Evolutionary conservation across 768 basidiomycete genomes (phyloP).

Genomic region (Hemileccinum rubropunctum): DNA sequence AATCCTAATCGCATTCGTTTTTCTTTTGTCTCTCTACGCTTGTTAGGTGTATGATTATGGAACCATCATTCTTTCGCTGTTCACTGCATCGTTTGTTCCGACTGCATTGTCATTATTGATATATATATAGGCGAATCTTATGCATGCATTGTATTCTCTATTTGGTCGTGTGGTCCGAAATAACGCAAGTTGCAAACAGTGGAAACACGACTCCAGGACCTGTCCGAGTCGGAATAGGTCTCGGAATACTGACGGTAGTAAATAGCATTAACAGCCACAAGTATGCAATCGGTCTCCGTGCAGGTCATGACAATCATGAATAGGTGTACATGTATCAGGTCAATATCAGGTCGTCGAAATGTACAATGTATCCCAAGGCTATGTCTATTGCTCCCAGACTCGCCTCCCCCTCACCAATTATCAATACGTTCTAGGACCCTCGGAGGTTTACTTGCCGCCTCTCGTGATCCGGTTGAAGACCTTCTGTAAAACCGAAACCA

Average conservation of each 20-base stretch:
- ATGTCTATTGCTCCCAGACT: background rate
- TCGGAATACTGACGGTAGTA: too few species aligned
- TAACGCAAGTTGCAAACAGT: too few species aligned
- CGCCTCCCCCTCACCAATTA: background rate
- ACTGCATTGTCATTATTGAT: too few species aligned
- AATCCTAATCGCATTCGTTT: slow-evolving; percentile 7
- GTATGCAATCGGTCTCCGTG: too few species aligned
- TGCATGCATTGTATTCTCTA: too few species aligned
- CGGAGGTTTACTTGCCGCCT: slow-evolving; percentile 21
- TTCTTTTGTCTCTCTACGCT: background rate
- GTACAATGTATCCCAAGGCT: slow-evolving; percentile 5
- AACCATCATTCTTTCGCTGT: background rate
- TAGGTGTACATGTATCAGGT: background rate
- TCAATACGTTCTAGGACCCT: background rate
- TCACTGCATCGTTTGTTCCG: background rate
- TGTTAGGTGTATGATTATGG: background rate
- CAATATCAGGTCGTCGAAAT: background rate
- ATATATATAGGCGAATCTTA: too few species aligned
- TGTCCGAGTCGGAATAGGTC: too few species aligned
- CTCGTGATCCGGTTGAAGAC: slow-evolving; percentile 26
- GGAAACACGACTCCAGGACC: too few species aligned
- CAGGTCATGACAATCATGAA: background rate
- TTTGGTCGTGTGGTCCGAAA: too few species aligned
- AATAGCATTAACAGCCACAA: too few species aligned
- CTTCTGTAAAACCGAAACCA: slow-evolving; percentile 22